Evolutionary conservation across 768 basidiomycete genomes (phyloP).

Genomic region (Lactarius hatsudake): DNA sequence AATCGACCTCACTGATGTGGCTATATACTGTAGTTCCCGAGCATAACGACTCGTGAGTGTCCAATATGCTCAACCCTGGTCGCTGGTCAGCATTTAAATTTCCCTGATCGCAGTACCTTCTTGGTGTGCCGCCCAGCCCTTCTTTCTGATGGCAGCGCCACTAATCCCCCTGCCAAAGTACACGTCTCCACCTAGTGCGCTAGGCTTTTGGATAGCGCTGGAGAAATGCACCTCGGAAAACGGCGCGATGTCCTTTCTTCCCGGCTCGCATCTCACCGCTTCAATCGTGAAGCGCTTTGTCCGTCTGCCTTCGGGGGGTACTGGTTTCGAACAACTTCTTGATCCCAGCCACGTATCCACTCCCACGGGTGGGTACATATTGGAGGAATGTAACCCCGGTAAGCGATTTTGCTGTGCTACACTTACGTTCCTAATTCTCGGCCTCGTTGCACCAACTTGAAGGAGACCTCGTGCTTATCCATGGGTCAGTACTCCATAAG

Average conservation of each 20-base stretch:
- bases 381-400: slow-evolving; percentile 78
- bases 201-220: slow-evolving; percentile 96
- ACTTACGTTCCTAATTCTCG: neutral
- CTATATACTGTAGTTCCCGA: slow-evolving; percentile 57
- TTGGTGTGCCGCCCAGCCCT: slow-evolving; percentile 45
- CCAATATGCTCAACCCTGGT: neutral
- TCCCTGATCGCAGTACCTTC: slow-evolving; percentile 53
- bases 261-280: slow-evolving; percentile 79
- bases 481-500: slow-evolving; percentile 90
- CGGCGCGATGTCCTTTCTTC: slow-evolving; percentile 85
- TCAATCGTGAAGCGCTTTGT: slow-evolving; percentile 85
- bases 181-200: slow-evolving; percentile 85
- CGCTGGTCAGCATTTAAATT: neutral
- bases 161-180: slow-evolving; percentile 49
- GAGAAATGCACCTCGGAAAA: slow-evolving; percentile 82
- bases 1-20: neutral
- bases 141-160: slow-evolving; percentile 6
- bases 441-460: slow-evolving; percentile 31
- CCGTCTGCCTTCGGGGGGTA: slow-evolving; percentile 70
- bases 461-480: slow-evolving; percentile 90
- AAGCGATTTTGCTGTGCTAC: slow-evolving; percentile 7
- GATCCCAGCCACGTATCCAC: slow-evolving; percentile 35
- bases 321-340: slow-evolving; percentile 72
- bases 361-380: slow-evolving; percentile 50
- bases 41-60: slow-evolving; percentile 88